Evolutionary conservation across 2,329 filamentous ascomycete genomes (phyloP), one percentile per base, ranked within the genome.

Genomic region (Pseudogymnoascus sp.): DNA sequence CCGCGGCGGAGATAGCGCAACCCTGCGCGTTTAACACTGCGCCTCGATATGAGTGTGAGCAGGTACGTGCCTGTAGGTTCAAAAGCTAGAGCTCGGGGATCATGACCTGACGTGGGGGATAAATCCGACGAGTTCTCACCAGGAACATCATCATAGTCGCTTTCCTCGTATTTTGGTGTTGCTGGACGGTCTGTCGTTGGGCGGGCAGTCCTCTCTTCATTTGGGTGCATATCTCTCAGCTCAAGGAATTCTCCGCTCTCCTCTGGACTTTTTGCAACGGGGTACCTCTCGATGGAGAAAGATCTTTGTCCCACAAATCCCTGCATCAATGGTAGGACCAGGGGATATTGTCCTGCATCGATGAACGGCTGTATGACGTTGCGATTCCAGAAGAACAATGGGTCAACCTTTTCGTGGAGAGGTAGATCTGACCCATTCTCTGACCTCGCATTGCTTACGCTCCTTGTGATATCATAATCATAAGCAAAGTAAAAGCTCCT

Each of bases 401-500:
- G 82, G 72, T 97, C 90, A 21, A 87, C 91, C 62, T 84, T 80
- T 65, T 84, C 84, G 72, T 90, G 82, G 3, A 96, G 77, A 5
- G 92, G 86, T 4, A 83, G 67, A 50, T 81, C 79, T 11, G 76
- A 74, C 24, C 69, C 74, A 33, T 71, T 68, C 6, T 72, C 61
- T 47, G 74, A 72, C 67, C 77, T 74, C 37, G 73, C 71, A 61
- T 71, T 78, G 2, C 75, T 74, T 61, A 85, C 69, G 64, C 82
- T 85, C 61, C 87, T 83, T 0, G 94, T 97, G 59, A 99, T 83
- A 71, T 99, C 92, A 71, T 93, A 83, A 66, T 99, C 94, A 72
- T 99, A 97, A 0, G 92, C 92, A 73, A 93, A 99, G 77, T 88
- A 97, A 74, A 97, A 97, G 72, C 90, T 97, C 65, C 83, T 82